phyloP scores from a whole-genome alignment of 179 eudicot species.

The Nepenthes alata region DNA sequence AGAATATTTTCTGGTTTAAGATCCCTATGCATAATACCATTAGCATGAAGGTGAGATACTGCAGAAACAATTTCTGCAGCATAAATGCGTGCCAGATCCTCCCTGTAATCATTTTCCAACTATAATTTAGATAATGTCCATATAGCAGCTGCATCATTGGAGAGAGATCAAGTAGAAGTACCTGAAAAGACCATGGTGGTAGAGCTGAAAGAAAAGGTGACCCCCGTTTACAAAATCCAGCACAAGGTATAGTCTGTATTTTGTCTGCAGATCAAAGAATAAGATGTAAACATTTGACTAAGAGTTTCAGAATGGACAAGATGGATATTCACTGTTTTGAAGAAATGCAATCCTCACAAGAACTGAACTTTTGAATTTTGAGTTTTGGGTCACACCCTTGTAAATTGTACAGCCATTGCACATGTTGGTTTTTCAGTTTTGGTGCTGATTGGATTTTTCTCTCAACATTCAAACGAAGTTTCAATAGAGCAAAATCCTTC shows the following conservation, averaged over 20 bases:
- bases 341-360: no score
- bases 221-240: slow-evolving; percentile 88
- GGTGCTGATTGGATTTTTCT: no score
- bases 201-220: slow-evolving; percentile 86
- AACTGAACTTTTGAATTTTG: no score
- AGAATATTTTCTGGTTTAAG: slow-evolving; percentile 79
- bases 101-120: slow-evolving; percentile 32
- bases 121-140: slow-evolving; percentile 4
- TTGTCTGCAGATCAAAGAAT: slow-evolving; percentile 45
- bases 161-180: slow-evolving; percentile 8
- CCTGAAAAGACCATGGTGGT: slow-evolving; percentile 85
- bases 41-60: slow-evolving; percentile 77
- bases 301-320: no score
- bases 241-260: slow-evolving; percentile 80
- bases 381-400: no score
- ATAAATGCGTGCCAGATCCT: slow-evolving; percentile 77
- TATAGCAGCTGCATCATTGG: background rate
- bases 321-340: no score
- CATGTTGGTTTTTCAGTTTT: no score
- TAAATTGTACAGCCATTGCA: no score
- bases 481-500: no score
- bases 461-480: no score
- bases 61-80: slow-evolving; percentile 80
- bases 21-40: slow-evolving; percentile 81
- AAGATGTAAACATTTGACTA: background rate